phyloP scores from a whole-genome alignment of 2,329 filamentous ascomycete genomes.

The Fusarium sp. region DNA sequence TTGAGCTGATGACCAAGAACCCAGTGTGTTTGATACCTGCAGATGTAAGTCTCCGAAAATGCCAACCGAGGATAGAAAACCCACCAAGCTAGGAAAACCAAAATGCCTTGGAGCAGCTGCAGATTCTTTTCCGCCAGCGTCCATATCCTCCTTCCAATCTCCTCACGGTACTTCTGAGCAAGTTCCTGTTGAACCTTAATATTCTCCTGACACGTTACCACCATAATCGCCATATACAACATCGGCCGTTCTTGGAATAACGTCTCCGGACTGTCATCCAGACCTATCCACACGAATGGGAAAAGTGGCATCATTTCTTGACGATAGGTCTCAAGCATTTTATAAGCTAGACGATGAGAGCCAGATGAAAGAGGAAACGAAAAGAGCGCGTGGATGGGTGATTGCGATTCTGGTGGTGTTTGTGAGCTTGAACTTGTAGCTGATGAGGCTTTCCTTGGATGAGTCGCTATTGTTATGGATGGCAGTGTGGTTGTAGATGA shows the following conservation, averaged over 20 bases:
- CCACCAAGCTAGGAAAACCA: conserved; percentile 23
- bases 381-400: not conserved
- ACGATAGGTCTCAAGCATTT: conserved; percentile 6
- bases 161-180: conserved; percentile 15
- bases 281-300: conserved; percentile 9
- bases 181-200: conserved; percentile 4
- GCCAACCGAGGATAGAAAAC: rapidly evolving
- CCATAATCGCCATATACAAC: conserved; percentile 28
- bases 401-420: not conserved
- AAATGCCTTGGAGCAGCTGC: not conserved
- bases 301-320: conserved; percentile 23
- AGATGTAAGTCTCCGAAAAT: not conserved
- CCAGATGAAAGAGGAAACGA: not conserved
- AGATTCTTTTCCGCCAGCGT: conserved; percentile 12
- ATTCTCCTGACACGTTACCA: conserved; percentile 16
- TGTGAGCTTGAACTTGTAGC: not conserved
- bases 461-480: not conserved
- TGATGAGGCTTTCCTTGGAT: not conserved
- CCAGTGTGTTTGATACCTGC: conserved; percentile 20
- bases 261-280: not conserved
- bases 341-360: conserved; percentile 1
- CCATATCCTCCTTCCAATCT: conserved; percentile 17
- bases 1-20: conserved; percentile 10
- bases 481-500: not conserved
- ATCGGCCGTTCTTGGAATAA: conserved; percentile 1